Conservation (phyloP, 345 rosid genomes). For the Crucihimalaya himalaica region DNA sequence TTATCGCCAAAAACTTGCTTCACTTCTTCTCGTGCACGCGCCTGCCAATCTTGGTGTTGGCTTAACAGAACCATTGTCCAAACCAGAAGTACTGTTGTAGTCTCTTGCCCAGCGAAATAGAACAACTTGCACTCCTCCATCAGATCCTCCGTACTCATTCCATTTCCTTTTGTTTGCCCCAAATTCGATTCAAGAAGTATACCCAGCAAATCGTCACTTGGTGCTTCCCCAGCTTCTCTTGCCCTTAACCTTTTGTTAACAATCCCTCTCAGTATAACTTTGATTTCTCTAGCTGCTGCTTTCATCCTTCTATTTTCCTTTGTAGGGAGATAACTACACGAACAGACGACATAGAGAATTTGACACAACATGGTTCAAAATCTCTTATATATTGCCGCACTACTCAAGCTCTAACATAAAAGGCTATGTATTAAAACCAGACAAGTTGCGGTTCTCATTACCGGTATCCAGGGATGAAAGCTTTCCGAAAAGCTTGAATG, state of each 20-base stretch:
- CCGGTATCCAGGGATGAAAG: slow-evolving; percentile 50
- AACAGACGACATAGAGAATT: not conserved
- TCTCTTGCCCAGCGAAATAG: slow-evolving; percentile 62
- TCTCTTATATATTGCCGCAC: not conserved
- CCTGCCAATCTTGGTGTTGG: slow-evolving; percentile 57
- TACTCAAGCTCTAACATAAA: not conserved
- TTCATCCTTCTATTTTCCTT: slow-evolving; percentile 47
- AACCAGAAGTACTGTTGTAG: slow-evolving; percentile 51
- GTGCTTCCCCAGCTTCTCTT: slow-evolving; percentile 40
- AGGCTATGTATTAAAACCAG: too few species aligned
- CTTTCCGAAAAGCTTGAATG: slow-evolving; percentile 24
- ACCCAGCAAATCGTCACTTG: slow-evolving; percentile 45
- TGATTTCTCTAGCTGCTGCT: slow-evolving; percentile 35
- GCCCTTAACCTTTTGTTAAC: slow-evolving; percentile 43
- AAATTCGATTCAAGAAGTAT: slow-evolving; percentile 48
- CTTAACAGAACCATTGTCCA: slow-evolving; percentile 61
- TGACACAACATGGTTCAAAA: not conserved
- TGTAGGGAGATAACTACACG: slow-evolving; percentile 53
- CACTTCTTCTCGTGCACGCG: slow-evolving; percentile 59
- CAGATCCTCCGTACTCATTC: slow-evolving; percentile 48
- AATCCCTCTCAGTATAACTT: slow-evolving; percentile 38
- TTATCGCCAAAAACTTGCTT: slow-evolving; percentile 44
- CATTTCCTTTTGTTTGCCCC: slow-evolving; percentile 36
- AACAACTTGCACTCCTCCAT: slow-evolving; percentile 67
- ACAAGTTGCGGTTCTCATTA: too few species aligned